Base-by-base conservation (phyloP, 306 rosid species). In the Trifolium pratense region DNA sequence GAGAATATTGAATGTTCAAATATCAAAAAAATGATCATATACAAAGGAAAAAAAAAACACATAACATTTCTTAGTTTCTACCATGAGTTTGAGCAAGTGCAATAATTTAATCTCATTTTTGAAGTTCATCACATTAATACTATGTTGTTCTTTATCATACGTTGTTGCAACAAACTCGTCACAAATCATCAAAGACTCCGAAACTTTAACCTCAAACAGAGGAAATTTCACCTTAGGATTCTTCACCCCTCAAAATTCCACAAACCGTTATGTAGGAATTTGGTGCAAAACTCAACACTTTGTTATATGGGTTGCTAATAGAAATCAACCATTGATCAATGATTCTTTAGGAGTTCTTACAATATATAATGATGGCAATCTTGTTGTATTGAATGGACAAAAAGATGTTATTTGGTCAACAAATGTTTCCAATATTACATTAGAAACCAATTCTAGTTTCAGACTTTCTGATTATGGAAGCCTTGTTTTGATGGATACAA, bases 381-480 rank as follows among this genome's bases (percentile, higher is more conserved):
- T 79, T 53, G 75, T 79, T 23, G 6, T 77, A 1, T 56, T 83
- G 45, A 63, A 87, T 37, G 70, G 76, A 8, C 26, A 73, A 8
- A 76, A 81, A 26, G 0, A 0, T 1, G 34, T 55, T 0, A 0
- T 81, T 23, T 83, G 92, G 89, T 81, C 86, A 66, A 51, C 89
- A 6, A 74, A 43, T 21, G 62, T 82, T 4, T 7, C 80, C 36
- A 73, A 40, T 8, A 2, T 53, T 6, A n/a, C 31, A 12, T 5
- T 17, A 7, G 78, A 21, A 21, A 55, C 61, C 16, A 56, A 78
- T 70, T 40, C 83, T 15, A 80, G 4, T 75, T 69, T 1, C 74
- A 12, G 63, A 16, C 76, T 87, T 26, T 66, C 32, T 23, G 89
- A 87, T 55, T 58, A 56, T 0, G 87, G 91, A 2, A 83, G 59